These are phyloP conservation scores for Fusarium sarcochroum DNA, from an alignment of 2,329 filamentous ascomycete species.

Conservation along the genomic window DNA sequence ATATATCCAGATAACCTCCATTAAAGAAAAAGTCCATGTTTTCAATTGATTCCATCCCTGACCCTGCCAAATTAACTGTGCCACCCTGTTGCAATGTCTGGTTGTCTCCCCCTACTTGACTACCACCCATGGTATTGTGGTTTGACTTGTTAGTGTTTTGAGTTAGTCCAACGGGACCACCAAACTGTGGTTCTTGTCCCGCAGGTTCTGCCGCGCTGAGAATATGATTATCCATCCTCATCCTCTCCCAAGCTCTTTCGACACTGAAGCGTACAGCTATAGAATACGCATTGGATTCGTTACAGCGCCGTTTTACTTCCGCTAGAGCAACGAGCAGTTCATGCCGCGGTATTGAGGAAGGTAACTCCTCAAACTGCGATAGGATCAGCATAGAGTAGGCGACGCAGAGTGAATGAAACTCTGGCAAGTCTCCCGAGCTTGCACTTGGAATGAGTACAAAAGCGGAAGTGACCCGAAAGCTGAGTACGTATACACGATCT, in stretches of 20 bases:
- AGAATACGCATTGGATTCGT: constrained; percentile 16
- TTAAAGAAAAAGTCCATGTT: constrained; percentile 34
- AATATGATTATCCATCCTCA: neutral
- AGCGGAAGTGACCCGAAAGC: constrained; percentile 24
- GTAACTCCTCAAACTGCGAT: constrained; percentile 26
- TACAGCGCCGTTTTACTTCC: constrained; percentile 26
- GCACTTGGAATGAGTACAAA: constrained; percentile 23
- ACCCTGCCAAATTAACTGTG: neutral
- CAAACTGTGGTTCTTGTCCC: neutral
- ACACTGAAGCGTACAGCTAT: constrained; percentile 30
- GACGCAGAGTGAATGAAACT: constrained; percentile 29
- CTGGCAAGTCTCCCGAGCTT: constrained; percentile 26
- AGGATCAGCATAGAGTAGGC: constrained; percentile 31
- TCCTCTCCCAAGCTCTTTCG: constrained; percentile 28
- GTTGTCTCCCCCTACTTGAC: neutral
- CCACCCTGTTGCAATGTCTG: neutral
- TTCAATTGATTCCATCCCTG: constrained; percentile 13
- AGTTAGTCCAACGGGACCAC: neutral
- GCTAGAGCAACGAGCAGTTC: constrained; percentile 11
- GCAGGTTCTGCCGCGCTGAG: neutral
- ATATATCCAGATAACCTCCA: constrained; percentile 26
- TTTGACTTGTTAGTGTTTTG: constrained; percentile 1
- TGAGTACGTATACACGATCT: constrained; percentile 19
- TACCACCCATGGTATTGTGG: neutral
- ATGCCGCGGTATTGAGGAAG: neutral